Conservation (phyloP, 352 stramenopile species). For the Phytophthora syringae region DNA sequence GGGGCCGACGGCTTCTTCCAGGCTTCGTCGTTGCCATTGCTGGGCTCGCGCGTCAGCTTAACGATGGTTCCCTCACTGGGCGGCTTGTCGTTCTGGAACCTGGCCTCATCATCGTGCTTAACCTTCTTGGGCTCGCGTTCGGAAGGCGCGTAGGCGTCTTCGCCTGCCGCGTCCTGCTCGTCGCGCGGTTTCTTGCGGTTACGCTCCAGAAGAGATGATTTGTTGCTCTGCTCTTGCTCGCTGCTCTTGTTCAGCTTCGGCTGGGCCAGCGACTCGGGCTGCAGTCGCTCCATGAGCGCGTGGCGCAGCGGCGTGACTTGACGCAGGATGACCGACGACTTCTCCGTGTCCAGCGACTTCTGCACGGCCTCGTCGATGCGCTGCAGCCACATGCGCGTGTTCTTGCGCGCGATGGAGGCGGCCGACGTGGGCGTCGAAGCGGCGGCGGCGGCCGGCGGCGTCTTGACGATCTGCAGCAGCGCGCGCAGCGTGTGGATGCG, state of each 20-base stretch:
- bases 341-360: conserved; percentile 52
- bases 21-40: conserved; percentile 13
- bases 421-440: conserved; percentile 34
- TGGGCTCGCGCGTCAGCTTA: conserved; percentile 31
- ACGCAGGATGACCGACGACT: conserved; percentile 62
- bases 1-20: conserved; percentile 23
- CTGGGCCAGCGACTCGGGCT: conserved; percentile 5
- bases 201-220: conserved; percentile 21
- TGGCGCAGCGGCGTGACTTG: conserved; percentile 65
- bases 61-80: conserved; percentile 28
- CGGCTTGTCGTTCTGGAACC: conserved; percentile 12
- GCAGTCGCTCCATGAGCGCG: conserved; percentile 47
- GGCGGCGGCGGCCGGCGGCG: conserved; percentile 23
- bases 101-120: conserved; percentile 28
- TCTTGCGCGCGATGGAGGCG: conserved; percentile 35
- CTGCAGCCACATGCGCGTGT: conserved; percentile 45
- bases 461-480: conserved; percentile 75
- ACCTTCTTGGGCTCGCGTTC: conserved; percentile 42
- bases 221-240: conserved; percentile 3
- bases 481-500: conserved; percentile 80
- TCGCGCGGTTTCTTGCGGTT: conserved; percentile 35
- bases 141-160: neutral
- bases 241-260: conserved; percentile 2
- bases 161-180: conserved; percentile 18
- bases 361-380: conserved; percentile 47